phyloP scores from a whole-genome alignment of 1,284 basidiomycete species.

The Cerrena zonata region DNA sequence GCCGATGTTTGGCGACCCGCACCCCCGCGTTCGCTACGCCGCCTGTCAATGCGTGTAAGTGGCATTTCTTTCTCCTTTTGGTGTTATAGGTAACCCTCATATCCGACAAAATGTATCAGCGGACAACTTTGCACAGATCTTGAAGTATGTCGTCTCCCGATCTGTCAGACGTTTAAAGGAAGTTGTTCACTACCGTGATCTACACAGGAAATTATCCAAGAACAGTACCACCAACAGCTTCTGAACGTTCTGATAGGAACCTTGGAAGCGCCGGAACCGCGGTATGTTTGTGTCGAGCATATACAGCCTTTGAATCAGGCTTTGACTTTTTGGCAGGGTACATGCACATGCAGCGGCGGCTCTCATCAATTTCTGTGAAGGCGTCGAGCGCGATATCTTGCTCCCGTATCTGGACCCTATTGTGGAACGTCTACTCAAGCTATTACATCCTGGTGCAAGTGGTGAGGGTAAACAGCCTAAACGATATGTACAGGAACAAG shows the following conservation, averaged over 20 bases:
- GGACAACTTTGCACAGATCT: conserved; percentile 81
- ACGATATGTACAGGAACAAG: conserved; percentile 78
- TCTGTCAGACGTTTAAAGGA: not conserved
- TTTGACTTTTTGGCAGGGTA: conserved; percentile 43
- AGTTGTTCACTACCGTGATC: not conserved
- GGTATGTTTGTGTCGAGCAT: conserved; percentile 38
- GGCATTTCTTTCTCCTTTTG: not conserved
- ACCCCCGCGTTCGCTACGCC: conserved; percentile 78
- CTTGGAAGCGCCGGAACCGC: conserved; percentile 68
- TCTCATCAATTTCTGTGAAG: conserved; percentile 85
- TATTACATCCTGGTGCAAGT: conserved; percentile 47
- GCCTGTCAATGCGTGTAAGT: conserved; percentile 83
- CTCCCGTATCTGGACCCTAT: conserved; percentile 73
- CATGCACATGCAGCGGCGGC: conserved; percentile 80
- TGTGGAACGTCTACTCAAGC: conserved; percentile 62
- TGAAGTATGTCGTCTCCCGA: conserved; percentile 40
- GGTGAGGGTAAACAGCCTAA: conserved; percentile 32
- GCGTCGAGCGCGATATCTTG: conserved; percentile 66
- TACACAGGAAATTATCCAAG: conserved; percentile 67
- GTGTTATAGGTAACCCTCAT: conserved; percentile 1
- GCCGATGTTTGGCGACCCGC: conserved; percentile 69
- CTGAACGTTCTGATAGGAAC: conserved; percentile 68
- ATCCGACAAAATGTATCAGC: conserved; percentile 31
- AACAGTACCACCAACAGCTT: conserved; percentile 59
- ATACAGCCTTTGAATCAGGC: not conserved